Conservation (phyloP, 805 yeast genomes). For the Jamesozyma lodderae region DNA sequence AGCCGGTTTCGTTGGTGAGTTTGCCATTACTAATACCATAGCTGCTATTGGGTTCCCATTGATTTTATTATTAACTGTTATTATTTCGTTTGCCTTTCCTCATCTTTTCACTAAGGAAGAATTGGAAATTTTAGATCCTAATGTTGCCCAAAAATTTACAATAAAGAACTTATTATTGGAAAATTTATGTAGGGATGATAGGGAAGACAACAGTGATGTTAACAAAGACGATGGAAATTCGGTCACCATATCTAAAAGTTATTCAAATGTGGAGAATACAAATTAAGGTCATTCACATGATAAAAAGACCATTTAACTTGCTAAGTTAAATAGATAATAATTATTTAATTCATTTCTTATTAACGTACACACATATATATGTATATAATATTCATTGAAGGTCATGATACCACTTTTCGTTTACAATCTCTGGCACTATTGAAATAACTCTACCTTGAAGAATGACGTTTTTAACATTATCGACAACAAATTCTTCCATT, state of each 20-base stretch:
- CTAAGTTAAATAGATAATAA: no score
- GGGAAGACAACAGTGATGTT: not conserved
- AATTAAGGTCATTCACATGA: no score
- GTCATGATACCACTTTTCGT: slow-evolving; percentile 23
- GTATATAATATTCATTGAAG: not conserved
- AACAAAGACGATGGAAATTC: not conserved
- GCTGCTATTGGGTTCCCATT: slow-evolving; percentile 96
- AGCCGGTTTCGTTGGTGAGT: slow-evolving; percentile 68
- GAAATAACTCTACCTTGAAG: slow-evolving; percentile 60
- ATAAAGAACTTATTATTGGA: slow-evolving; percentile 35
- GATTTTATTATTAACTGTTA: slow-evolving; percentile 58
- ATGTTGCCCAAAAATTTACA: slow-evolving; percentile 49
- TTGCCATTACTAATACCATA: slow-evolving; percentile 72
- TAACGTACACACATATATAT: not conserved
- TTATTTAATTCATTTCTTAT: no score
- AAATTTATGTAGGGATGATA: slow-evolving; percentile 11
- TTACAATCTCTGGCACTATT: slow-evolving; percentile 70
- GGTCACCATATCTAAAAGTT: not conserved
- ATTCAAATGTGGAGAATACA: not conserved
- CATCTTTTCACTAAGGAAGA: slow-evolving; percentile 52
- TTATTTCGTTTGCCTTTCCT: slow-evolving; percentile 56
- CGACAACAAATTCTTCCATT: slow-evolving; percentile 75
- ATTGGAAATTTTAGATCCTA: slow-evolving; percentile 54
- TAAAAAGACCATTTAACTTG: no score
- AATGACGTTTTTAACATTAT: slow-evolving; percentile 53